Evolutionary conservation across 345 rosid genomes (phyloP), one percentile per base, ranked within the genome.

Genomic region (Euphorbia lathyris): DNA sequence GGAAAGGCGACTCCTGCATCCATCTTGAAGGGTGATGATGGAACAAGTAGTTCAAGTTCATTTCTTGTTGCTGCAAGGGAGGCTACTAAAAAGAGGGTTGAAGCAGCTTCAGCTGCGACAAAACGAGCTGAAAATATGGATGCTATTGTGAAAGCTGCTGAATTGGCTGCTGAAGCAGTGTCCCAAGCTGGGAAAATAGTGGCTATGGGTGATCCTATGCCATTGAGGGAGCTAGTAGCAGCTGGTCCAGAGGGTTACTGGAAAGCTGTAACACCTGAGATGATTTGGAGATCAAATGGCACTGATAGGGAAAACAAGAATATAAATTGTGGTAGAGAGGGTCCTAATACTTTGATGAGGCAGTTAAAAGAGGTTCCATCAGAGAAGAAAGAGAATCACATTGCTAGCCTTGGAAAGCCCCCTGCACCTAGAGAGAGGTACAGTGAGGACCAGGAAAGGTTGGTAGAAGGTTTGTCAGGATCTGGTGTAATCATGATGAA

Each of bases 141-240:
- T 81, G 91, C 98, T 22, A 80, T 92, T 69, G 86, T 96, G 32
- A 92, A 83, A 79, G 99, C 99, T 81, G 99, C 99, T 30, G 93
- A 90, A 75, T 79, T 92, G 79, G 98, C 99, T 69, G 92, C 91
- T 19, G 98, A 86, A 74, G 98, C 99, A 38, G 96, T 92, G 47
- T 83, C 91, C 50, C 98, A 90, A 80, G 98, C 97, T 71, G 98
- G 98, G 69, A 92, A 83, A 77, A 85, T 92, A 63, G 96, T 89
- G 70, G 86, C 93, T 7, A 83, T 96, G 97, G 92, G 90, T 23
- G 95, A 88, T 70, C 86, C 89, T 76, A 76, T 86, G 62, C 72
- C 85, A 65, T 80, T 92, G 74, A 72, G 72, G 69, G 86, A 87
- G 76, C 84, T 90, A 63, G 82, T 83, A 40, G 87, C 87, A 79